Base-by-base conservation (phyloP, 169 alveolate species). In the Eimeria sp. region DNA sequence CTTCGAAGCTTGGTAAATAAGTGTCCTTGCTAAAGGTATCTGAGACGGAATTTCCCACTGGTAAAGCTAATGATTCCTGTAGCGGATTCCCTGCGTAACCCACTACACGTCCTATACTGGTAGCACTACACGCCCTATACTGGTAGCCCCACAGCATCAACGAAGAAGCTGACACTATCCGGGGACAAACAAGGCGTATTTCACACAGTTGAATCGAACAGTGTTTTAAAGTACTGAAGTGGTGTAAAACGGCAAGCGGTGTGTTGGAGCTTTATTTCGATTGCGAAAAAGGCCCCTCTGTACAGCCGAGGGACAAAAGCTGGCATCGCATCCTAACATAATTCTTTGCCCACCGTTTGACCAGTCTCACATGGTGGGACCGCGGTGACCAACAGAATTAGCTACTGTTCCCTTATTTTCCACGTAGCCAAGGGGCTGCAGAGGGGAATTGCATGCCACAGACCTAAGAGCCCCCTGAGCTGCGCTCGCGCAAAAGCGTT, bases 391-490 rank as follows among this genome's bases (percentile, higher is more conserved):
- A n/a, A 62, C 60, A 58, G 91, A 60, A 60, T 25, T 58, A 62
- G 71, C 91, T 43, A 43, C 68, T 78, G 77, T 33, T 83, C 90
- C 90, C 77, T 83, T 58, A n/a, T 83, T 33, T 33, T 83, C 90
- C 74, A 54, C 89, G 30, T 46, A 82, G 62, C 87, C 89, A 78
- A 20, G 46, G 49, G 89, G 78, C 91, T 60, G 77, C 91, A 37
- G 52, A 85, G 58, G 40, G 78, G 77, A 13, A 49, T 13, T 18
- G 60, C 14, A 62, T 14, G 66, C 93, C 93, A 27, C 93, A 37
- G 64, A 10, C 80, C 46, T 62, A 64, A 52, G 58, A 56, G 76
- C 76, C 93, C 82, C 52, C 40, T 87, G 64, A 66, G 83, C 80
- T 71, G 82, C 46, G 82, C 93, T 43, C 9, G 68, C 82, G 78